Percentiles rank a stretch among this genome's conserved stretches.
phyloP scores from a whole-genome alignment of 148 eudicot genomes.

The Diospyros kaki region DNA sequence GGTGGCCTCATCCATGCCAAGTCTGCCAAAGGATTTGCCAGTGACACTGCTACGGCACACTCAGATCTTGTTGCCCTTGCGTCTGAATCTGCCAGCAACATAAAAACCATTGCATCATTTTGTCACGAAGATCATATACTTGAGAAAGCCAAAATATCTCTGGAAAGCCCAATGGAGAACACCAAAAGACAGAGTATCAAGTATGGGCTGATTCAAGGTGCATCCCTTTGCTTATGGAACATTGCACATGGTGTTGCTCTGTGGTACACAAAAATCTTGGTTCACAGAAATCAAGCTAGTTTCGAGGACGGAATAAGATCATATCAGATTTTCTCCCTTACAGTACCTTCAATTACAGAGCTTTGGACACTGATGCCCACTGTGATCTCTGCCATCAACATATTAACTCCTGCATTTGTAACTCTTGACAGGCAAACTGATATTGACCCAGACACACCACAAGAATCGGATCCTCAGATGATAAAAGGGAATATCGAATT shows the following conservation, averaged over 20 bases:
- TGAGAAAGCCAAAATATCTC: slow-evolving; percentile 27
- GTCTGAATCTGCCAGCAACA: slow-evolving; percentile 44
- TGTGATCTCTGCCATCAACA: slow-evolving; percentile 40
- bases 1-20: slow-evolving; percentile 48
- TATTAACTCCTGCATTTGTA: slow-evolving; percentile 37
- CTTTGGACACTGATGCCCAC: slow-evolving; percentile 48
- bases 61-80: slow-evolving; percentile 36
- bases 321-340: slow-evolving; percentile 48
- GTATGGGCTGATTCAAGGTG: slow-evolving; percentile 47
- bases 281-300: slow-evolving; percentile 30
- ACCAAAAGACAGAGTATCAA: slow-evolving; percentile 36
- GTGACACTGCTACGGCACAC: slow-evolving; percentile 33
- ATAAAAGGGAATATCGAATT: slow-evolving; percentile 39
- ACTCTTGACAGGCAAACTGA: slow-evolving; percentile 40
- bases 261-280: slow-evolving; percentile 37
- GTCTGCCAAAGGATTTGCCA: slow-evolving; percentile 46
- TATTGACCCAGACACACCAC: slow-evolving; percentile 36
- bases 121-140: slow-evolving; percentile 42
- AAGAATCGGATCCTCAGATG: slow-evolving; percentile 16
- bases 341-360: slow-evolving; percentile 51
- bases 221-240: slow-evolving; percentile 46
- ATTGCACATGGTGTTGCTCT: slow-evolving; percentile 52
- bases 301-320: slow-evolving; percentile 46
- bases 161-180: slow-evolving; percentile 26
- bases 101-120: slow-evolving; percentile 38